Evolutionary conservation across 768 basidiomycete species (phyloP), one percentile per base, ranked within the genome.

Genomic region (Hydnomerulius pinastri): DNA sequence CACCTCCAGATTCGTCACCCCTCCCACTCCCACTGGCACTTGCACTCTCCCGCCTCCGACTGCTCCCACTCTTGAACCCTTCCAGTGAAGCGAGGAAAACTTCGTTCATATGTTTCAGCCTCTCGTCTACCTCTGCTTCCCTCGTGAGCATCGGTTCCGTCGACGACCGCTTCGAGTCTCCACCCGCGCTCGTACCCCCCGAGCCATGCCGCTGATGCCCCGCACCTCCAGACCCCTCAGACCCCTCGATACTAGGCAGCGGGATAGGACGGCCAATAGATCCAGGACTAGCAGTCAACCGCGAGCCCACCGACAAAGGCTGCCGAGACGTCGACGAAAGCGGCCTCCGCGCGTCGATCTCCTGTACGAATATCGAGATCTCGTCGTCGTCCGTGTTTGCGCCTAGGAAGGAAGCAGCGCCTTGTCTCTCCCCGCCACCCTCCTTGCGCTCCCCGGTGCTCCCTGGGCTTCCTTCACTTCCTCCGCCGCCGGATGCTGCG

Each of bases 341-440:
- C 3, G 88, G 87, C 59, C 82, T 84, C 21, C 86, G 76, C 21
- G 79, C 71, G 57, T 88, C 88, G 43, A 89, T 88, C 40, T 90
- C 85, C 60, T 86, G 83, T 35, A 91, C 85, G 58, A 90, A 91
- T 11, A 78, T 73, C 4, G 87, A 88, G 24, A 91, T 82, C 43
- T 90, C 89, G 56, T 89, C 87, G 57, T 90, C 86, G 54, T 90
- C 86, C 6, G 80, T 79, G 38, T 72, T 70, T 1, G 71, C 67
- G 44, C 75, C 74, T 48, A 82, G 64, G 60, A 73, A 79, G 4
- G 77, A 77, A 7, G 80, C 63, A 2, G 48, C 41, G 17, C 33
- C 30, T 1, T 51, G 58, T 53, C 48, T 45, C 70, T 43, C 24
- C 46, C 33, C 41, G 62, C 49, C 59, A 54, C 50, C 57, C 37